phyloP scores from a whole-genome alignment of 208 protist species.

The Leishmania martiniquensis region DNA sequence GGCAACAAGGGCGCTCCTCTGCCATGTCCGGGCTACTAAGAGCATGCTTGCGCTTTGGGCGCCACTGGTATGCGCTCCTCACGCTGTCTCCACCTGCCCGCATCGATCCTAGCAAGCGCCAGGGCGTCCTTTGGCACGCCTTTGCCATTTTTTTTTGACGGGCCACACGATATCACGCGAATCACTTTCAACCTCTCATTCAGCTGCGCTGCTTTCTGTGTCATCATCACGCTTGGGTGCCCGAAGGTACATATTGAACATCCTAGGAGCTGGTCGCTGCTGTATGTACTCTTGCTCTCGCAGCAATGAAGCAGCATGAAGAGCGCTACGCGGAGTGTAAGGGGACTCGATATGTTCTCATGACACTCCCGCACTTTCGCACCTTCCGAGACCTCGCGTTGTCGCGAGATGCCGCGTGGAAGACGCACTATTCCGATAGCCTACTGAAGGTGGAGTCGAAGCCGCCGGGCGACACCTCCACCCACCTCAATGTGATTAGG shows the following conservation, averaged over 20 bases:
- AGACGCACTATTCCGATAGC: constrained; percentile 49
- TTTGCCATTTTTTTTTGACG: background rate
- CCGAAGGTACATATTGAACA: background rate
- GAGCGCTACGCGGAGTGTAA: constrained; percentile 52
- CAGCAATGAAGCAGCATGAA: background rate
- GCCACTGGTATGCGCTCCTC: background rate
- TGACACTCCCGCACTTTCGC: constrained; percentile 74
- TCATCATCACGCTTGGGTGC: background rate
- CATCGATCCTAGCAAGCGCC: background rate
- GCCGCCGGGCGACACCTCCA: constrained; percentile 50
- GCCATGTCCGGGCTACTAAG: background rate
- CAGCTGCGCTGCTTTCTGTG: background rate
- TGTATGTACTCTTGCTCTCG: background rate
- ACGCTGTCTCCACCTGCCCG: background rate
- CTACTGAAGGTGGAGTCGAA: constrained; percentile 60
- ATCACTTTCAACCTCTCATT: background rate
- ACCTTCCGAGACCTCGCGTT: constrained; percentile 60
- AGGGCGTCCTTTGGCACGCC: too few species aligned
- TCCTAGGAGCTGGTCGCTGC: background rate
- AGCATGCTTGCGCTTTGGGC: too few species aligned
- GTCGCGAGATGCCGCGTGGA: constrained; percentile 44
- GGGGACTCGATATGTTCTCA: constrained; percentile 57
- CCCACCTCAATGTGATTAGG: constrained; percentile 78
- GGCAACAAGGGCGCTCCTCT: background rate
- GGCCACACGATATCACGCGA: background rate